Percentiles rank a stretch among this genome's conserved stretches.
phyloP scores from a whole-genome alignment of 1,139 yeast genomes.

The Sugiyamaella xylanicola region DNA sequence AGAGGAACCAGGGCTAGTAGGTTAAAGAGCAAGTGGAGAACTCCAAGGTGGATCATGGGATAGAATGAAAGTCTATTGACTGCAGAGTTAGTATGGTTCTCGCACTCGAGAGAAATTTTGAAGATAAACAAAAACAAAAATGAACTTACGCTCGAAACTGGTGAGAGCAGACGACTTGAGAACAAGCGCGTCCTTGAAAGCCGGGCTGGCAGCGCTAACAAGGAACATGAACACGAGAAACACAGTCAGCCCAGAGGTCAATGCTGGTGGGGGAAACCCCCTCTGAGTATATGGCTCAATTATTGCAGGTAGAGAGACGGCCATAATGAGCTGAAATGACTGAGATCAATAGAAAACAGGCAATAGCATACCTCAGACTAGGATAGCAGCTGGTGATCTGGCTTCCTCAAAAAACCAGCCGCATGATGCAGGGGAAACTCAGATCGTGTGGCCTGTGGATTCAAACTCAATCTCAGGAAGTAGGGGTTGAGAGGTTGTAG shows the following conservation, averaged over 20 bases:
- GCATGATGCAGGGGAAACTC: constrained; percentile 5
- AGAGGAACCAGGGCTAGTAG: constrained; percentile 64
- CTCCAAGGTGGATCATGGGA: constrained; percentile 65
- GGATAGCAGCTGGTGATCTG: not conserved
- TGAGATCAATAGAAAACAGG: not conserved
- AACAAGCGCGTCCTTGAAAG: constrained; percentile 44
- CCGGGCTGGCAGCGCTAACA: constrained; percentile 38
- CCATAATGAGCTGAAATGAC: not conserved
- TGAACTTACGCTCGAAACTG: constrained; percentile 50
- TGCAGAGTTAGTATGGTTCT: constrained; percentile 13
- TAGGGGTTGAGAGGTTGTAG: too few relatives aligned
- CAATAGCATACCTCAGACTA: not conserved
- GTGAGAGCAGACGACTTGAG: constrained; percentile 62
- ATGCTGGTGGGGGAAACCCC: constrained; percentile 55
- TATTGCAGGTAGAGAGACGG: constrained; percentile 14
- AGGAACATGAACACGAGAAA: constrained; percentile 52
- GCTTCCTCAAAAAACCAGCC: constrained; percentile 4
- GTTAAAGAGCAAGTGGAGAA: constrained; percentile 67
- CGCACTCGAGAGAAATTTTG: too few relatives aligned
- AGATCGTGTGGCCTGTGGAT: not conserved
- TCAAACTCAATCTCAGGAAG: too few relatives aligned
- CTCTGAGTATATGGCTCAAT: constrained; percentile 23
- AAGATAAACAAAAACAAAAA: not conserved
- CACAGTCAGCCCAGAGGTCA: constrained; percentile 63
- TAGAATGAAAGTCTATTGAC: constrained; percentile 71